phyloP scores from a whole-genome alignment of 2,329 filamentous ascomycete species.

The Pseudogymnoascus sp. region DNA sequence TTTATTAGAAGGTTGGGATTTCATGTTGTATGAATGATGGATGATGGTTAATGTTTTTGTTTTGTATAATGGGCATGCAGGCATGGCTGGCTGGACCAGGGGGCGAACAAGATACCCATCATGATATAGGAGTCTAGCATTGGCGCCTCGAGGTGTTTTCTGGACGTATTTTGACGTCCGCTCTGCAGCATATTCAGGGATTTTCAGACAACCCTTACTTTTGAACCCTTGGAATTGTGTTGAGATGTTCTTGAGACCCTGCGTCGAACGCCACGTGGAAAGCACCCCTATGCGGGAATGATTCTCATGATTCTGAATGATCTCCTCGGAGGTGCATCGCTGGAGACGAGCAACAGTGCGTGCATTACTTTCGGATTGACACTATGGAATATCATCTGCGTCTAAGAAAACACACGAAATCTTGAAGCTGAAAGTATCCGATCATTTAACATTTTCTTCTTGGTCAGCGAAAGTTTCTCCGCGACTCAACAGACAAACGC shows the following conservation, averaged over 20 bases:
- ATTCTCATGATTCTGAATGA: not conserved
- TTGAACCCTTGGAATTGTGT: slow-evolving; percentile 1
- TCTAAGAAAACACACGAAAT: not conserved
- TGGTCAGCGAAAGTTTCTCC: not conserved
- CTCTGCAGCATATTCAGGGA: not conserved
- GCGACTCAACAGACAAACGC: not conserved
- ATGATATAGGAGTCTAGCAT: slow-evolving; percentile 4
- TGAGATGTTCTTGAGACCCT: slow-evolving; percentile 1
- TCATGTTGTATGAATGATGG: not conserved
- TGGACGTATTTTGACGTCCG: not conserved
- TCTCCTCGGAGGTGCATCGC: not conserved
- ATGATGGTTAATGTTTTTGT: not conserved
- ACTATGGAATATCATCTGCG: not conserved
- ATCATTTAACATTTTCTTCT: not conserved
- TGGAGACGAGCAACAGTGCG: not conserved
- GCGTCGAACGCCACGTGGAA: slow-evolving; percentile 4
- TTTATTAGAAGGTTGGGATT: not conserved
- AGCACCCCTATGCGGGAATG: not conserved
- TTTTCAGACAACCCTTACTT: not conserved
- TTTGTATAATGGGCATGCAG: not conserved
- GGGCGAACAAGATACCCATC: not conserved
- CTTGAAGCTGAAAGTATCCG: not conserved
- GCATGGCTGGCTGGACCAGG: slow-evolving; percentile 1
- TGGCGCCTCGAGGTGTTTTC: not conserved
- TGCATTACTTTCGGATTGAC: not conserved